These are phyloP conservation scores for Phytophthora sojae DNA, from an alignment of 352 stramenopile genomes.

Conservation along the genomic window DNA sequence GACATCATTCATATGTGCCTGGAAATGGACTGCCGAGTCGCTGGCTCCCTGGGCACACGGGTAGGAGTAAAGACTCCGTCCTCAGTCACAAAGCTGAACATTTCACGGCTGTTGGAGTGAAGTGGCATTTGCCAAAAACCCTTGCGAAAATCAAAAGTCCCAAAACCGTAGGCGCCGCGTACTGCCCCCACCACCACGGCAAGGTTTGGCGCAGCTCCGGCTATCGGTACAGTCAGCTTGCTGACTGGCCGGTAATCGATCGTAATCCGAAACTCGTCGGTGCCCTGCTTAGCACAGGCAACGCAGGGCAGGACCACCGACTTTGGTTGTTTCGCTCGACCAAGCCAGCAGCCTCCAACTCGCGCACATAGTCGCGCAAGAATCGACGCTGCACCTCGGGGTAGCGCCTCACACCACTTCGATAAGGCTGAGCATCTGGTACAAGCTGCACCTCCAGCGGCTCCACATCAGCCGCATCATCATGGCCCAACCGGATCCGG, in stretches of 20 bases:
- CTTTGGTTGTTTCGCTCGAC: background rate
- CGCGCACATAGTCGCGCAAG: background rate
- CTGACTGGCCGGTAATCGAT: background rate
- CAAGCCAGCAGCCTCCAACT: background rate
- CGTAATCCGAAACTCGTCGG: background rate
- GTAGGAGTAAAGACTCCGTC: background rate
- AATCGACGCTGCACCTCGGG: background rate
- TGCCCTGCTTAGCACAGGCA: background rate
- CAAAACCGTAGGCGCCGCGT: background rate
- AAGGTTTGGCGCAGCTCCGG: background rate
- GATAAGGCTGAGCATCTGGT: slow-evolving; percentile 1
- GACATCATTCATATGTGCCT: slow-evolving; percentile 11
- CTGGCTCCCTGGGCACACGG: background rate
- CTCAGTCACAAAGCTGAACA: background rate
- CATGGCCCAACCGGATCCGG: background rate
- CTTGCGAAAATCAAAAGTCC: background rate
- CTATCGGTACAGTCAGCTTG: background rate
- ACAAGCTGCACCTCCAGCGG: slow-evolving; percentile 10
- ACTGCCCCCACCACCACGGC: background rate
- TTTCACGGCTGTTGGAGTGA: background rate
- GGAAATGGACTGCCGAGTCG: slow-evolving; percentile 7
- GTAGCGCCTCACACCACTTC: slow-evolving; percentile 3
- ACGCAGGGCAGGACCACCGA: background rate
- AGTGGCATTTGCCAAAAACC: background rate
- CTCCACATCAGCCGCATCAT: slow-evolving; percentile 14